These are phyloP conservation scores for Pelargonium australe DNA, from an alignment of 441 rosid genomes.

Conservation along the genomic window DNA sequence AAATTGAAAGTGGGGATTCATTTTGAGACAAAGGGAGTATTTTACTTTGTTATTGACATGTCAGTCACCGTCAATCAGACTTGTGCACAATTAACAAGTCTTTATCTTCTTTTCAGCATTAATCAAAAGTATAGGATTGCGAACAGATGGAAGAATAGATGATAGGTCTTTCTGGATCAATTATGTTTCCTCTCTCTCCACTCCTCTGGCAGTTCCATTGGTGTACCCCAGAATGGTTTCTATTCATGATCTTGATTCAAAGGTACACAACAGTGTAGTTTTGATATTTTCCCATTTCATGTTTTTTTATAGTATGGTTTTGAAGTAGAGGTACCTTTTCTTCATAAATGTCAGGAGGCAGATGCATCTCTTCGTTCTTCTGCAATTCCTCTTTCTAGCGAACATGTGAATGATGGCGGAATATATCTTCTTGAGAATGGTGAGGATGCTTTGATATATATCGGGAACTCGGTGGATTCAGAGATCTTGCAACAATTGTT, in stretches of 20 bases:
- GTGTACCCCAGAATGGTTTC: slow-evolving; percentile 92
- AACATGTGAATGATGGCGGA: slow-evolving; percentile 75
- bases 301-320: slow-evolving; percentile 12
- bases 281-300: background rate
- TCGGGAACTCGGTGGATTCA: slow-evolving; percentile 61
- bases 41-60: too few relatives aligned
- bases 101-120: slow-evolving; percentile 43
- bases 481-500: slow-evolving; percentile 58
- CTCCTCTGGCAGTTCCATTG: slow-evolving; percentile 73
- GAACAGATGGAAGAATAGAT: slow-evolving; percentile 81
- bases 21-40: too few relatives aligned
- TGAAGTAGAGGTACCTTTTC: slow-evolving; percentile 13
- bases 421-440: slow-evolving; percentile 97
- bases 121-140: slow-evolving; percentile 68
- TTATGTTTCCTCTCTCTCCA: slow-evolving; percentile 60
- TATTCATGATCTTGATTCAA: slow-evolving; percentile 65
- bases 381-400: slow-evolving; percentile 81
- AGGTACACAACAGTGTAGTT: slow-evolving; percentile 32
- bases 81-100: slow-evolving; percentile 5
- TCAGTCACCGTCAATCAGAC: too few relatives aligned
- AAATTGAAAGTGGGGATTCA: too few relatives aligned
- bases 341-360: slow-evolving; percentile 44
- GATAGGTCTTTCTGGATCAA: slow-evolving; percentile 87
- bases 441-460: slow-evolving; percentile 68
- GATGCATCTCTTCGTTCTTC: slow-evolving; percentile 56